A percentile compares a stretch with the other conserved stretches of the same genome.
Evolutionary conservation across 331 rosid genomes (phyloP).

Genomic region (Quercus lobata): DNA sequence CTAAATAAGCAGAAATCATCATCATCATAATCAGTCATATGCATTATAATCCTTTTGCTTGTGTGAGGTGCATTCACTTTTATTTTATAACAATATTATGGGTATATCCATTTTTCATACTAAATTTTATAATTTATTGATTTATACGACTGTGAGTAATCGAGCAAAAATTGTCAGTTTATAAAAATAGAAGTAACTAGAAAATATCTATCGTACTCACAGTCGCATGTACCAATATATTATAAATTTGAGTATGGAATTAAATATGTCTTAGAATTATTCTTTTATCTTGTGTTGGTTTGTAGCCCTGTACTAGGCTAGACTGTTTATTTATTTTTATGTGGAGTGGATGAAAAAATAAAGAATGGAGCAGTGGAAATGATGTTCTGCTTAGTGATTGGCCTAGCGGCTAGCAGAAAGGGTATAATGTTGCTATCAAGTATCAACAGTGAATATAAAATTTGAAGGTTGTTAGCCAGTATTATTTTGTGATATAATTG

Average conservation of each 20-base stretch:
- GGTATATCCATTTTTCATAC: too few species aligned
- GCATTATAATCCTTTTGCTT: too few species aligned
- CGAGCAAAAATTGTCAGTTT: accelerated
- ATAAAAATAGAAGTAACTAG: accelerated
- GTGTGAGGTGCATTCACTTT: too few species aligned
- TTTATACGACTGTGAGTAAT: accelerated
- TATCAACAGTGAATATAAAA: not conserved
- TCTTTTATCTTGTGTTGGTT: not conserved
- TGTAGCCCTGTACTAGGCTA: not conserved
- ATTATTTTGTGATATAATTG: not conserved
- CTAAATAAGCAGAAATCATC: not conserved
- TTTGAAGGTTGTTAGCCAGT: not conserved
- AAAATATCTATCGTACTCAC: too few species aligned
- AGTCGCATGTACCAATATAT: accelerated
- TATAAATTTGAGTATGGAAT: too few species aligned
- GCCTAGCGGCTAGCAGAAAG: not conserved
- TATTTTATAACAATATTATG: too few species aligned
- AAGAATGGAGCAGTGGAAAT: not conserved
- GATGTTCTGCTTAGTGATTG: not conserved
- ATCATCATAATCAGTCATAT: not conserved
- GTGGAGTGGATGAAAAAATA: not conserved
- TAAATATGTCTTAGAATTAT: not conserved
- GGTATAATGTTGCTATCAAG: not conserved
- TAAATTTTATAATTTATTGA: too few species aligned
- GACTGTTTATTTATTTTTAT: not conserved